These are phyloP conservation scores for Brassica juncea DNA, from an alignment of 345 rosid species.

Conservation along the genomic window DNA sequence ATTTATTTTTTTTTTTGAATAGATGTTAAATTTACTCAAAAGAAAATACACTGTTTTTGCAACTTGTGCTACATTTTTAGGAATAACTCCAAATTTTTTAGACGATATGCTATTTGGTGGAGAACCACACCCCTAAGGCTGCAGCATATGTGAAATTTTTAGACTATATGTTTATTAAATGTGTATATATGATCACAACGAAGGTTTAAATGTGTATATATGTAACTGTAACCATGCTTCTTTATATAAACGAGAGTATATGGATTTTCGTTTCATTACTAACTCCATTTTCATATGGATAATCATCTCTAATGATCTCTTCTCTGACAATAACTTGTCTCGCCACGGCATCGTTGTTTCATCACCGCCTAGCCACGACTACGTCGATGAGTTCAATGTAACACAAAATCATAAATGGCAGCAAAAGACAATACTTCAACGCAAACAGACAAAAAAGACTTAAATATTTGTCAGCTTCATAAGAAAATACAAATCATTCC, in stretches of 20 bases:
- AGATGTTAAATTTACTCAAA: too few species aligned
- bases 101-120: too few species aligned
- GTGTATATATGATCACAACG: not conserved
- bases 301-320: not conserved
- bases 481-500: not conserved
- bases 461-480: not conserved
- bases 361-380: not conserved
- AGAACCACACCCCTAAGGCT: too few species aligned
- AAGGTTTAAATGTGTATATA: not conserved
- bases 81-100: too few species aligned
- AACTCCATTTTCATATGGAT: not conserved
- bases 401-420: not conserved
- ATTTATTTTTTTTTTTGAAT: too few species aligned
- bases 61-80: too few species aligned
- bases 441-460: not conserved
- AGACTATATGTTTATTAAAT: not conserved
- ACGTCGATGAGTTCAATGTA: slow-evolving; percentile 26
- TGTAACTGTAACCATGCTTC: not conserved
- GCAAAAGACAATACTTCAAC: not conserved
- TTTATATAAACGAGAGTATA: not conserved
- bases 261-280: not conserved
- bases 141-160: too few species aligned
- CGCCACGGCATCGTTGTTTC: not conserved
- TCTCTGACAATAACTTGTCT: not conserved
- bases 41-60: too few species aligned